Evolutionary conservation across 2,329 filamentous ascomycete genomes (phyloP).

Genomic region (Colletotrichum sp.): DNA sequence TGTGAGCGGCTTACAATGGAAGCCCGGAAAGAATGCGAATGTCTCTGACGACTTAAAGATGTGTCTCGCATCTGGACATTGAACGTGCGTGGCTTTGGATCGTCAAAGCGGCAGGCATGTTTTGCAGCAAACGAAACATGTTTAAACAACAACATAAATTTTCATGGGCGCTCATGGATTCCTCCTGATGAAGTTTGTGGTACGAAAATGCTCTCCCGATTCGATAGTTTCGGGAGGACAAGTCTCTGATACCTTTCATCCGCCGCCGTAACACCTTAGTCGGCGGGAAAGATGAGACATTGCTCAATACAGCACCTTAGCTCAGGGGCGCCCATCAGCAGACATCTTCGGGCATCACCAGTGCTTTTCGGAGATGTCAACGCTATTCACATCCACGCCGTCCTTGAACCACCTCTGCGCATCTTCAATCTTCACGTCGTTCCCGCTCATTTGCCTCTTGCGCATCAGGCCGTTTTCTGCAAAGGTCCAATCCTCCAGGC

Average conservation of each 20-base stretch:
- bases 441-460: constrained; percentile 79
- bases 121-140: background rate
- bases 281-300: background rate
- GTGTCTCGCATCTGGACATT: background rate
- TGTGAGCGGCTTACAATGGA: background rate
- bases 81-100: background rate
- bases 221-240: background rate
- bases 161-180: background rate
- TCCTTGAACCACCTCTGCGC: constrained; percentile 73
- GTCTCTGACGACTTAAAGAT: background rate
- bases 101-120: background rate
- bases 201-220: background rate
- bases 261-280: background rate
- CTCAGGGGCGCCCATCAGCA: background rate
- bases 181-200: background rate
- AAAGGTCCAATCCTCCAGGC: constrained; percentile 82
- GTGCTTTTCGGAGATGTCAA: constrained; percentile 70
- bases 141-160: background rate
- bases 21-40: background rate
- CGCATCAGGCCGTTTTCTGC: constrained; percentile 72
- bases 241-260: background rate
- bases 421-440: constrained; percentile 69
- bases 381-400: constrained; percentile 70
- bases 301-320: background rate
- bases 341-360: constrained; percentile 50